phyloP scores from a whole-genome alignment of 164 flowering plant species.

The Vitis riparia region DNA sequence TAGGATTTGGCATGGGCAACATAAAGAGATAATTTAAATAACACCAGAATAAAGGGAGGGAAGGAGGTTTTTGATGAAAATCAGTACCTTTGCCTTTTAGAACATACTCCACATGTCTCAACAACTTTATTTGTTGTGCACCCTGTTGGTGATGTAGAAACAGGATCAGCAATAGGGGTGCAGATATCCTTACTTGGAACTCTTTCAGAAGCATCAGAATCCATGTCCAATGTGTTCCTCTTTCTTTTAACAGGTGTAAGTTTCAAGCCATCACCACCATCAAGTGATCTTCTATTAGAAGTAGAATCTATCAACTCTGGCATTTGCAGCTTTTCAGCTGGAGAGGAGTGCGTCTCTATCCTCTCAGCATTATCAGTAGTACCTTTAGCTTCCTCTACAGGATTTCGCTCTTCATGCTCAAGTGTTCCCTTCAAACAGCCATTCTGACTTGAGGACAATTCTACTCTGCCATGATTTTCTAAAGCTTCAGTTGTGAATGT shows the following conservation, averaged over 20 bases:
- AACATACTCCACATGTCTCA: conserved; percentile 22
- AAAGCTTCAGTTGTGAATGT: conserved; percentile 4
- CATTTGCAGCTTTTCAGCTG: conserved; percentile 16
- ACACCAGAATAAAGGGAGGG: neutral
- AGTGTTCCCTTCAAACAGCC: conserved; percentile 4
- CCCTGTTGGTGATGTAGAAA: conserved; percentile 16
- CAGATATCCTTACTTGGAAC: conserved; percentile 22
- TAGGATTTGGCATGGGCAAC: no score
- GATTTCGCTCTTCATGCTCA: conserved; percentile 3
- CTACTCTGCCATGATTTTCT: conserved; percentile 9
- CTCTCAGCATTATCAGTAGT: conserved; percentile 11
- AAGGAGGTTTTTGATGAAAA: neutral
- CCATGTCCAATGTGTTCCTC: conserved; percentile 14
- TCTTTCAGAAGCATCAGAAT: conserved; percentile 25
- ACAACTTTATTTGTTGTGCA: conserved; percentile 2
- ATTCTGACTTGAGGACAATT: conserved; percentile 12
- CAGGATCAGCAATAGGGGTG: conserved; percentile 13
- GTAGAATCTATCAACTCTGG: conserved; percentile 11
- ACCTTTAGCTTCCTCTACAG: conserved; percentile 4
- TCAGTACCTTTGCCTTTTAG: conserved; percentile 41
- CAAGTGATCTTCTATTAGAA: conserved; percentile 13
- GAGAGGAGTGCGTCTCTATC: conserved; percentile 7
- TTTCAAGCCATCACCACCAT: conserved; percentile 8
- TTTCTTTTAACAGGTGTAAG: conserved; percentile 18
- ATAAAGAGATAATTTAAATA: neutral